Percentiles rank a stretch among this genome's conserved stretches.
Conservation (phyloP, 192 early-diverging fungal genomes). For the Pilobolus umbonatus region DNA sequence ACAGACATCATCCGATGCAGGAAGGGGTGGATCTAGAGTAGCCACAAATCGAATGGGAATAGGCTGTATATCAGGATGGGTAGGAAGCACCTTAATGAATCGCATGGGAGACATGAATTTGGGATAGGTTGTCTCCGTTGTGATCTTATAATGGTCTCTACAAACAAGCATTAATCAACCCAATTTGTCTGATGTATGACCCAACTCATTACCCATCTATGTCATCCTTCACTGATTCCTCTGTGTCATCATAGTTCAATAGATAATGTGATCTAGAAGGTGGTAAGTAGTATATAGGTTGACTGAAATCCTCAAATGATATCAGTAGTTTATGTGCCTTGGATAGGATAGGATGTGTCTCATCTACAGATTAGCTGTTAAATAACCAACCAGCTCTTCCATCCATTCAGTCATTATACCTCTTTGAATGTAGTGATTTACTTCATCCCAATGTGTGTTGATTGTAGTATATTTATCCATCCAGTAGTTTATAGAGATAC, state of each 20-base stretch:
- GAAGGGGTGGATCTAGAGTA: constrained; percentile 20
- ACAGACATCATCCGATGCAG: constrained; percentile 19
- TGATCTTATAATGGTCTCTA: constrained; percentile 22
- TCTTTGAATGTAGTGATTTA: constrained; percentile 10
- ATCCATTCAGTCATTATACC: too few species aligned
- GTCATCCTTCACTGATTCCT: constrained; percentile 17
- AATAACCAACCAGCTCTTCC: too few species aligned
- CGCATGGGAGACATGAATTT: constrained; percentile 15
- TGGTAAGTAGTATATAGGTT: constrained; percentile 6
- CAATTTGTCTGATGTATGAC: not conserved
- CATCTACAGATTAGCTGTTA: not conserved
- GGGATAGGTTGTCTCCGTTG: constrained; percentile 14
- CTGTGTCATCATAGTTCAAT: constrained; percentile 25
- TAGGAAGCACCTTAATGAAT: constrained; percentile 19
- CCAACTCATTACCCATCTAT: constrained; percentile 15
- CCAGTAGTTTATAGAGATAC: constrained; percentile 29
- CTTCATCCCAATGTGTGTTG: constrained; percentile 16
- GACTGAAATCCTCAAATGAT: constrained; percentile 22
- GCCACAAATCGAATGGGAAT: constrained; percentile 29
- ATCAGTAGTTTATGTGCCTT: constrained; percentile 13
- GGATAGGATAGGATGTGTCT: not conserved
- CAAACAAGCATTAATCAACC: not conserved
- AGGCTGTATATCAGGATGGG: constrained; percentile 4
- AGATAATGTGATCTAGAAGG: constrained; percentile 16
- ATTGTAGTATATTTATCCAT: constrained; percentile 2